Evolutionary conservation across 495 filamentous ascomycete genomes (phyloP), one percentile per base, ranked within the genome.

Genomic region (Tuber calosporum): DNA sequence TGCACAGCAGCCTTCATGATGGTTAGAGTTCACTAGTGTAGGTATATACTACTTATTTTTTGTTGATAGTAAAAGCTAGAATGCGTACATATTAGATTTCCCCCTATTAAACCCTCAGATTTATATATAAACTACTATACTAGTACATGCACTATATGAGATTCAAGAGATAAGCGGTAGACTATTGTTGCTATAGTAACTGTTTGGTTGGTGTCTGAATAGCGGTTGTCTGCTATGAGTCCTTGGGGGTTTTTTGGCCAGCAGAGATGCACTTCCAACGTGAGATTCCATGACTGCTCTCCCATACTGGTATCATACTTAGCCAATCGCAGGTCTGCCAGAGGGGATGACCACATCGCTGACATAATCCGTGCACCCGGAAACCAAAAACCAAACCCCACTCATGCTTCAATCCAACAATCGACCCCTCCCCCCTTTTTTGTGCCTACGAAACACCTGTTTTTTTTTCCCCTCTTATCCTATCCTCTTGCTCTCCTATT

Each of bases 371-470:
- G 26, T 13, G n/a, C 53, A 62, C 26, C 4, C 53, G 17, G 53
- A 62, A 62, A 62, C 26, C 5, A 11, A 13, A 58, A 38, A 17
- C 70, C 11, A 34, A 72, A 19, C 69, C 53, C 71, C 34, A 19
- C 17, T 17, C 13, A 36, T 43, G 4, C n/a, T 58, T 30, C 53
- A 5, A 30, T 53, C 39, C 42, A 48, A 75, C 72, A 41, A 58
- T 43, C 69, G 39, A 75, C 74, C 74, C 73, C 74, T 74, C 74
- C n/a, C 73, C 58, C 30, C 40, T 38, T 4, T 30, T 19, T 72
- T 42, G 30, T 67, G 66, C 62, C 42, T 37, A 37, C 48, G 9
- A 9, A 26, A 58, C 30, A 58, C 9, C 37, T 45, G 34, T 68
- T 34, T 38, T 1, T 20, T 37, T 34, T n/a, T 39, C 9, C 4